These are phyloP conservation scores for Fusarium sp. DNA, from an alignment of 2,329 filamentous ascomycete species.

Conservation along the genomic window DNA sequence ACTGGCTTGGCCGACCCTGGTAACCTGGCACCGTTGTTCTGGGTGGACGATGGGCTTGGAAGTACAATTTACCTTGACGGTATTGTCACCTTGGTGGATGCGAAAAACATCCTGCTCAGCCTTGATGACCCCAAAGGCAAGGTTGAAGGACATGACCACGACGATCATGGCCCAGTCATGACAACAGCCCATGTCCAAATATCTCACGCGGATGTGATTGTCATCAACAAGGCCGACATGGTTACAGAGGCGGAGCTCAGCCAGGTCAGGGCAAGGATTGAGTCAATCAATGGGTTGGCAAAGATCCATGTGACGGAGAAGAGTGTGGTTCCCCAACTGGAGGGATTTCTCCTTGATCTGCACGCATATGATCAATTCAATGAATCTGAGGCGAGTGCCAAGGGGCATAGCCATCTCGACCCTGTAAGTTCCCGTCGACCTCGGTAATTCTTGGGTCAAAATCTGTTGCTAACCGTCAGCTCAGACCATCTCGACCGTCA, in stretches of 20 bases:
- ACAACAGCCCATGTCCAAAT: constrained; percentile 97
- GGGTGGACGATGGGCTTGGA: constrained; percentile 95
- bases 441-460: neutral
- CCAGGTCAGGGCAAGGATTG: constrained; percentile 76
- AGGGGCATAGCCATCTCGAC: constrained; percentile 92
- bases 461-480: constrained; percentile 24
- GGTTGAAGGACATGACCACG: constrained; percentile 63
- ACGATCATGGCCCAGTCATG: constrained; percentile 74
- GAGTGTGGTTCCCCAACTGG: constrained; percentile 82
- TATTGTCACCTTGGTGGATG: constrained; percentile 95
- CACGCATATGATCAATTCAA: constrained; percentile 91
- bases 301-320: constrained; percentile 85
- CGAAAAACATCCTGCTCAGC: constrained; percentile 87
- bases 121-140: constrained; percentile 78
- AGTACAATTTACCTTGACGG: constrained; percentile 97
- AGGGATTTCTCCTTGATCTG: constrained; percentile 88
- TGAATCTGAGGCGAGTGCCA: constrained; percentile 75
- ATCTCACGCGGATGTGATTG: constrained; percentile 93
- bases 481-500: constrained; percentile 86
- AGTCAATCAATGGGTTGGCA: constrained; percentile 90
- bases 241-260: constrained; percentile 77
- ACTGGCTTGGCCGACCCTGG: constrained; percentile 95
- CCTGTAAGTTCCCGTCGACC: constrained; percentile 66
- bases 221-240: constrained; percentile 94
- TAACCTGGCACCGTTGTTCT: constrained; percentile 95